Evolutionary conservation across 2,329 filamentous ascomycete species (phyloP), one percentile per base, ranked within the genome.

Genomic region (Cercospora citrullina): DNA sequence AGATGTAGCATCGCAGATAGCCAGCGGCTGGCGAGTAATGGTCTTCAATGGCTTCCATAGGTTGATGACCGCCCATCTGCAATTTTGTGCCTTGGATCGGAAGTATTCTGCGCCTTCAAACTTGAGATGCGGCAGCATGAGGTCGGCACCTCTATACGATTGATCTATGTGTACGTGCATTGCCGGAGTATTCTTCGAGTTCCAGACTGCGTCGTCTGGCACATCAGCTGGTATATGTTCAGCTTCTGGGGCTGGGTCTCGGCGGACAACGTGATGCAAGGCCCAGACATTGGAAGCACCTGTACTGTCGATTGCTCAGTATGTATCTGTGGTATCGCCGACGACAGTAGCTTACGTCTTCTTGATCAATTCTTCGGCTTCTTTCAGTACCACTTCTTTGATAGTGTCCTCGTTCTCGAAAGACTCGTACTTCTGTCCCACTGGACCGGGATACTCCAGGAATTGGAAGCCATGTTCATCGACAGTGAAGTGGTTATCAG

Each of bases 21-120:
- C 68, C 14, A 70, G 64, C 4, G 68, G 68, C 31, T 70, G 68
- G 31, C 67, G 65, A 4, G 36, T 68, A 16, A 72, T 36, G 7
- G 63, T 59, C 26, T 63, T 66, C 26, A 72, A 26, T 18, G 71
- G 71, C n/a, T 64, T 66, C 71, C 71, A 72, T 10, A 71, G 28
- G 48, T 71, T 71, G 60, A 72, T 70, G 39, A 72, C 66, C 4
- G 26, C 68, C 31, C 30, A 64, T 57, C 69, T 67, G 36, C 67
- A 55, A 3, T 18, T 62, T 16, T 67, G 48, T 12, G 57, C 31
- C 14, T 64, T 64, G 4, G 42, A 39, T 21, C 18, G 28, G 5
- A 66, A 10, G 10, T 64, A 12, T 9, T 26, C 31, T 16, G 55
- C 55, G 6, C 61, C 60, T 28, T 21, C 16, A 33, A 18, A 10